Base-by-base conservation (phyloP, 1,284 basidiomycete genomes). In the Irpex rosettiformis region DNA sequence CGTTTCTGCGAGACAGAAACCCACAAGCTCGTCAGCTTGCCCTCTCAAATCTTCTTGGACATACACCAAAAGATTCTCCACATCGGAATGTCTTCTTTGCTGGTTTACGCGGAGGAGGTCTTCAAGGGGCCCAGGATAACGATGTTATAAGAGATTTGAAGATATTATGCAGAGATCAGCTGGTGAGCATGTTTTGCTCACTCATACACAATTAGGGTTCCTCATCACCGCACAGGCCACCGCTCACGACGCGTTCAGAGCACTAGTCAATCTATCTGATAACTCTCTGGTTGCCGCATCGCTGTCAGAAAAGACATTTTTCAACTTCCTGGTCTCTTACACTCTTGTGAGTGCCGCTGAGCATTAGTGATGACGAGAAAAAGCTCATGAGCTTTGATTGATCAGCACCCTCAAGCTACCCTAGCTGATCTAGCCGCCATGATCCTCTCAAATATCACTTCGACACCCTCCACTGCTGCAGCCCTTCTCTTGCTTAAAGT, bases 361-460 rank as follows among this genome's bases (percentile, higher is more conserved):
- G n/a, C 48, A 42, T 56, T 49, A 45, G 40, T 25, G 47, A 13
- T 25, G 21, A 8, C 13, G 16, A 18, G 13, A 8, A 10, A 0
- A 1, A 45, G 29, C 25, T 22, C 40, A 45, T 18, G 61, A 7
- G 37, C 28, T 52, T 29, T 37, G 8, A 10, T 33, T n/a, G 16
- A 18, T 4, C 65, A 97, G 95, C 91, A 96, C 73, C 89, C 92
- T 4, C 85, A 91, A 62, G 89, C 96, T 3, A 85, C 93, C 56
- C 86, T 98, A 18, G 94, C 95, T 29, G 96, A 98, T 75, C 84
- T 98, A 8, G 94, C 95, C 1, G 87, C 93, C 29, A 99, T 99
- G 97, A 81, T 99, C 1, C 82, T 99, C 4, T 98, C 96, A 18
- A 99, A 99, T 74, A 78, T 98, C 47, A 94, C 94, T 13, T 85